Percentiles rank a stretch among this genome's conserved stretches.
These are phyloP conservation scores for Globisporangium echinulatum DNA, from an alignment of 352 stramenopile genomes.

Conservation along the genomic window DNA sequence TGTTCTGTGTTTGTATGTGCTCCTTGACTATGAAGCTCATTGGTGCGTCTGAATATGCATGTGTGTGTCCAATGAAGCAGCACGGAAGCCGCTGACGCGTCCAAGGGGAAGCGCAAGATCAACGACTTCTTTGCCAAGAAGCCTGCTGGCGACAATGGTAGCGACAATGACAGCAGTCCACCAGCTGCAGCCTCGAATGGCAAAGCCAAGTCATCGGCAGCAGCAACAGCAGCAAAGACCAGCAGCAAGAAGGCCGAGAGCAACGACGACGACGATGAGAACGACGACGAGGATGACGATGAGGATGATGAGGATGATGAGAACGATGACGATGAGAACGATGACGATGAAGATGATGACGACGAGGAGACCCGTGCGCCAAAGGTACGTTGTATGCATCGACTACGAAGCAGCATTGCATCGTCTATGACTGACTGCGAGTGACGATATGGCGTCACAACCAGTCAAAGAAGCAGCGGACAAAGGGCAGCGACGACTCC, in stretches of 20 bases:
- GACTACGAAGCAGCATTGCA: no score
- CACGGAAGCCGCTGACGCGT: constrained; percentile 29
- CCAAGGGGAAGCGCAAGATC: constrained; percentile 37
- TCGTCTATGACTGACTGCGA: no score
- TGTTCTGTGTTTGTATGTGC: background rate
- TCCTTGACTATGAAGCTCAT: background rate
- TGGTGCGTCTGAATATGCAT: background rate
- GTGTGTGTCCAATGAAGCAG: background rate
- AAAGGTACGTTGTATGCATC: constrained; percentile 16
- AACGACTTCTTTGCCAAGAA: constrained; percentile 20
- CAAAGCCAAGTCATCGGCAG: constrained; percentile 31
- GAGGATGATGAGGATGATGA: constrained; percentile 43
- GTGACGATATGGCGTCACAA: no score
- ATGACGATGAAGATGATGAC: constrained; percentile 22
- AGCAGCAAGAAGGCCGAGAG: constrained; percentile 24
- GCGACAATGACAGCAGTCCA: background rate
- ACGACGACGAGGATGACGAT: constrained; percentile 41
- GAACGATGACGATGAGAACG: constrained; percentile 30
- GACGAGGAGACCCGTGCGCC: constrained; percentile 36
- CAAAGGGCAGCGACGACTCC: constrained; percentile 51
- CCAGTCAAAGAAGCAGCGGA: constrained; percentile 68
- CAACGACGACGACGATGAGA: constrained; percentile 42
- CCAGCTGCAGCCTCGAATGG: constrained; percentile 18
- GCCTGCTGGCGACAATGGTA: background rate
- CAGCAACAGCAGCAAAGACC: constrained; percentile 9